These are phyloP conservation scores for Backusella australiensis DNA, from an alignment of 192 early-diverging fungal species.

Conservation along the genomic window DNA sequence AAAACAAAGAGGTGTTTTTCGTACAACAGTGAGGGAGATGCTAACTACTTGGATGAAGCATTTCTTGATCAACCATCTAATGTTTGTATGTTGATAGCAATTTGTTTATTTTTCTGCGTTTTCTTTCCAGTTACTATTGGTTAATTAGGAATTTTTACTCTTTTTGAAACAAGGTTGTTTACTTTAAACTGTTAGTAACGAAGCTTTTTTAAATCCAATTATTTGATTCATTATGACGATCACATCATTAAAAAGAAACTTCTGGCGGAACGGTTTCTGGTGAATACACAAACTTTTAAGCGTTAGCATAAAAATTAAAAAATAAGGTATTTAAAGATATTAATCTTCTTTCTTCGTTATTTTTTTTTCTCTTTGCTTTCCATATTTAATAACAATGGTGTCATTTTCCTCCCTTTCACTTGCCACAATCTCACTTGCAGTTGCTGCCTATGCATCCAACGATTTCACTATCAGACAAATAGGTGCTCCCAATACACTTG, in stretches of 20 bases:
- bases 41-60: not conserved
- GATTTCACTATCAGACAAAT: conserved; percentile 65
- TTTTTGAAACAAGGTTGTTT: not conserved
- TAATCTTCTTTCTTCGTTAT: not conserved
- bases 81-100: not conserved
- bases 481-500: conserved; percentile 81
- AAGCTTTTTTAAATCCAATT: not conserved
- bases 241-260: not conserved
- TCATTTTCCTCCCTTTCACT: not conserved
- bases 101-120: not conserved
- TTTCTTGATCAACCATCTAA: not conserved
- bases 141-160: not conserved
- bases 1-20: not conserved
- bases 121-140: not conserved
- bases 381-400: not conserved
- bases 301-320: too few relatives aligned
- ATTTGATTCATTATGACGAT: not conserved
- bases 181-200: not conserved
- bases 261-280: not conserved
- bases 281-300: not conserved
- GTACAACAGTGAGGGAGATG: not conserved
- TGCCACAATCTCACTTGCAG: not conserved
- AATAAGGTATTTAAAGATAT: not conserved
- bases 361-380: not conserved
- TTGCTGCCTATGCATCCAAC: not conserved